Evolutionary conservation across 345 rosid genomes (phyloP), one percentile per base, ranked within the genome.

Genomic region (Ricinus communis): DNA sequence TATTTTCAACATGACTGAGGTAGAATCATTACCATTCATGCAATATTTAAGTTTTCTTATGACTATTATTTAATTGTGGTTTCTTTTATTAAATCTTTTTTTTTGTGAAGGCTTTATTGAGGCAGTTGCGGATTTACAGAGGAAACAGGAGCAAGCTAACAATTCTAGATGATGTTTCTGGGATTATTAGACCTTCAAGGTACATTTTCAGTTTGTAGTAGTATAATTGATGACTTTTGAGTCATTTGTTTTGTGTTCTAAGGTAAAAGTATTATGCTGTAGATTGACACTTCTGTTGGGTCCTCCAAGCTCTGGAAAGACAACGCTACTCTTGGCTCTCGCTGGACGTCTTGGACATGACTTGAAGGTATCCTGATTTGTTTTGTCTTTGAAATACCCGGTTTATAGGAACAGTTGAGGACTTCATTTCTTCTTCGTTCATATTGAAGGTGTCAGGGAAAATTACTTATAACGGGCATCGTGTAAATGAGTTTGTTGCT

Each of bases 281-380:
- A 95, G 99, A 80, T 79, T 95, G 82, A 95, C 99, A 21, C 88
- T 95, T 67, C 73, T 95, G 43, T 81, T 95, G 74, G 99, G 99
- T 68, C 99, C 99, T 84, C 99, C 99, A 47, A 90, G 97, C 87
- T 90, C 97, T 1, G 99, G 99, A 73, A 95, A 95, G 87, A 95
- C 99, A 5, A 90, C 99, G 1, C 60, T 95, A 8, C 88, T 95
- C 68, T 77, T 91, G 86, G 96, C 96, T 64, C 91, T 95, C 56
- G 99, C 99, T 65, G 99, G 97, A 66, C 93, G 97, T 22, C 93
- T 92, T 49, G 86, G 85, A 52, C 55, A 59, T 59, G 77, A 81
- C 78, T 85, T 95, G 83, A 90, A 87, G 97, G 99, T 93, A 80
- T 21, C 50, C 5, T 38, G 67, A 64, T 43, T 66, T 64, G 53